Conservation (phyloP, 495 filamentous ascomycete genomes). For the Endocarpon pusillum region DNA sequence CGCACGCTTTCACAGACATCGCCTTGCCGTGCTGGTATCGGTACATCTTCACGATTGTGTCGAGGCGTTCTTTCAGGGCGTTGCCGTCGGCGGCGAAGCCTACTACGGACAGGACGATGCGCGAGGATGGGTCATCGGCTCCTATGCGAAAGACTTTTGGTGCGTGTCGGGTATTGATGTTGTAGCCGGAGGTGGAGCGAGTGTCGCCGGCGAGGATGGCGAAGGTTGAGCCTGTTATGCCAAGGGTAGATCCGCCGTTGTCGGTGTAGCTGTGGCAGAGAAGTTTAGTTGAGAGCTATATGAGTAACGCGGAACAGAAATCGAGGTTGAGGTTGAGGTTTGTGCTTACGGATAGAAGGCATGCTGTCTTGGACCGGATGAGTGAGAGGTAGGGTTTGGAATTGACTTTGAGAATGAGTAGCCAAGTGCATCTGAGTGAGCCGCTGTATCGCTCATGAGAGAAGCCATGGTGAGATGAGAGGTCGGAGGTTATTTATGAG, state of each 20-base stretch:
- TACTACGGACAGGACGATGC: slow-evolving; percentile 79
- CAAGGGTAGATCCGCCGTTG: slow-evolving; percentile 91
- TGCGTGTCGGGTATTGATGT: slow-evolving; percentile 86
- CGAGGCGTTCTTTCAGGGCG: slow-evolving; percentile 75
- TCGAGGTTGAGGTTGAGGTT: slow-evolving; percentile 7
- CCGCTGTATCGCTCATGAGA: slow-evolving; percentile 22
- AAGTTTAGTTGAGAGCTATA: slow-evolving; percentile 9
- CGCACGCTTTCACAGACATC: slow-evolving; percentile 85
- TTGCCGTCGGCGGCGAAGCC: slow-evolving; percentile 90
- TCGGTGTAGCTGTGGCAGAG: slow-evolving; percentile 66
- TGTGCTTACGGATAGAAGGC: slow-evolving; percentile 75
- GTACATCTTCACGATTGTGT: slow-evolving; percentile 92
- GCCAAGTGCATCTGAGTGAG: slow-evolving; percentile 27
- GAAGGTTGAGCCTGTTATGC: slow-evolving; percentile 87
- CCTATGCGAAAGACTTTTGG: slow-evolving; percentile 97
- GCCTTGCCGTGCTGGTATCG: slow-evolving; percentile 83
- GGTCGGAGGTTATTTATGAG: too few relatives aligned
- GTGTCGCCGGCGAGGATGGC: slow-evolving; percentile 93
- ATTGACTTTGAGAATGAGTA: slow-evolving; percentile 45
- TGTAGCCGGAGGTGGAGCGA: slow-evolving; percentile 86
- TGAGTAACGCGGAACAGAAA: slow-evolving; percentile 5
- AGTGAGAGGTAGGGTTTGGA: slow-evolving; percentile 21
- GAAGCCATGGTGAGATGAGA: slow-evolving; percentile 25
- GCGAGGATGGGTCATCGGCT: slow-evolving; percentile 64
- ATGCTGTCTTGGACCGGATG: slow-evolving; percentile 45